These are phyloP conservation scores for Diversispora eburnea DNA, from an alignment of 192 early-diverging fungal genomes.

Conservation along the genomic window DNA sequence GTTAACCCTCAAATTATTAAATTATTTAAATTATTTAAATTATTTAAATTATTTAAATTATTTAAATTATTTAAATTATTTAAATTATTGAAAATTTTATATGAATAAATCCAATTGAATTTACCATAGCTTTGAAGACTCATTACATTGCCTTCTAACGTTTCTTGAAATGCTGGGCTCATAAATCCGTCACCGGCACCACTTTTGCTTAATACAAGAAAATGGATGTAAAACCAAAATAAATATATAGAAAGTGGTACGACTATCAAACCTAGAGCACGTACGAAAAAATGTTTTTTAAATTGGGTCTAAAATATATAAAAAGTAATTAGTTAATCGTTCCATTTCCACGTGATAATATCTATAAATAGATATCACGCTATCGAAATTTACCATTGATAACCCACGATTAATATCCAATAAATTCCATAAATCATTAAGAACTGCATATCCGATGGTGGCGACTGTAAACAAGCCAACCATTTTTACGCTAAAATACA, in stretches of 20 bases:
- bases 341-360: neutral
- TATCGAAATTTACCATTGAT: slow-evolving; percentile 45
- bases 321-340: neutral
- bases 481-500: slow-evolving; percentile 75
- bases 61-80: slow-evolving; percentile 39
- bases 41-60: slow-evolving; percentile 37
- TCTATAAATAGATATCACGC: neutral
- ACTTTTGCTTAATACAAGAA: slow-evolving; percentile 70
- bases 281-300: slow-evolving; percentile 77
- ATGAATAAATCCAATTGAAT: slow-evolving; percentile 27
- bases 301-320: slow-evolving; percentile 51
- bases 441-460: slow-evolving; percentile 76
- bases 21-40: slow-evolving; percentile 34
- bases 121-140: slow-evolving; percentile 43
- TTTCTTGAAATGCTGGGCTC: slow-evolving; percentile 84
- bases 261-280: slow-evolving; percentile 77
- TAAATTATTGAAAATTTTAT: slow-evolving; percentile 39
- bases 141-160: slow-evolving; percentile 72
- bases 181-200: slow-evolving; percentile 95
- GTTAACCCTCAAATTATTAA: slow-evolving; percentile 24
- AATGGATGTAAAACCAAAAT: slow-evolving; percentile 91
- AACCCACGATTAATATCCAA: slow-evolving; percentile 79
- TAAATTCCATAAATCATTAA: slow-evolving; percentile 90
- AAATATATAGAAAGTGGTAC: slow-evolving; percentile 77
- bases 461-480: slow-evolving; percentile 87